A percentile compares a stretch with the other conserved stretches of the same genome.
phyloP scores from a whole-genome alignment of 495 filamentous ascomycete species.

The Clavariopsis aquatica region DNA sequence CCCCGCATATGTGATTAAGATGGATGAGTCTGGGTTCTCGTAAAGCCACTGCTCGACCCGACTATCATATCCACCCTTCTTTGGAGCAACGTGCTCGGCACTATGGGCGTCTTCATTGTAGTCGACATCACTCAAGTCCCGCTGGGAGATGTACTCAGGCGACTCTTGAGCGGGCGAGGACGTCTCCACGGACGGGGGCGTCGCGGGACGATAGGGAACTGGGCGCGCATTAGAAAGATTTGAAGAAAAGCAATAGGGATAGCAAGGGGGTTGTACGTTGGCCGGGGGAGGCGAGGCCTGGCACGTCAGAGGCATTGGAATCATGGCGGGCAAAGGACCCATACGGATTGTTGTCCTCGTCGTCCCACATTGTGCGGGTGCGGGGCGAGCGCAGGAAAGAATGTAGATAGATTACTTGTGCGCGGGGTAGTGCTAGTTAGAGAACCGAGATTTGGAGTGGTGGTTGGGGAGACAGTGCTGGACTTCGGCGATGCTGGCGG shows the following conservation, averaged over 20 bases:
- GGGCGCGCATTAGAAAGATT: conserved; percentile 12
- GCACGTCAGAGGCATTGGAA: conserved; percentile 70
- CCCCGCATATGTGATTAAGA: conserved; percentile 88
- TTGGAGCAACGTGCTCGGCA: conserved; percentile 52
- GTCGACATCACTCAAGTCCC: conserved; percentile 63
- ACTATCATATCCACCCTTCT: conserved; percentile 86
- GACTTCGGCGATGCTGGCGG: neutral
- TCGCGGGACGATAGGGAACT: conserved; percentile 47
- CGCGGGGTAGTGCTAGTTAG: neutral
- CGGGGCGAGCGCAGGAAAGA: neutral
- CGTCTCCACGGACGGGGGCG: conserved; percentile 46
- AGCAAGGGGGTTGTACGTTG: conserved; percentile 49
- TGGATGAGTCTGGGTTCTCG: conserved; percentile 85
- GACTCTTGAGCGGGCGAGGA: conserved; percentile 51
- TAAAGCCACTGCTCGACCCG: conserved; percentile 95
- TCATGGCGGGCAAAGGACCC: conserved; percentile 84
- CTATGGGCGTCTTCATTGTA: conserved; percentile 54
- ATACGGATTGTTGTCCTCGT: conserved; percentile 94
- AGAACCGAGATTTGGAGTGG: neutral
- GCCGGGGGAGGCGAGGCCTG: conserved; percentile 64
- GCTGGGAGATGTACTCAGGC: conserved; percentile 60
- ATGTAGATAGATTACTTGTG: neutral
- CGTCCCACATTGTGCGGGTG: conserved; percentile 67
- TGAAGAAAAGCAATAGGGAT: conserved; percentile 25
- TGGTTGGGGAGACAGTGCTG: neutral